Percentiles rank a stretch among this genome's conserved stretches.
Evolutionary conservation across 345 rosid species (phyloP).

Genomic region (Eucalyptus decipiens): DNA sequence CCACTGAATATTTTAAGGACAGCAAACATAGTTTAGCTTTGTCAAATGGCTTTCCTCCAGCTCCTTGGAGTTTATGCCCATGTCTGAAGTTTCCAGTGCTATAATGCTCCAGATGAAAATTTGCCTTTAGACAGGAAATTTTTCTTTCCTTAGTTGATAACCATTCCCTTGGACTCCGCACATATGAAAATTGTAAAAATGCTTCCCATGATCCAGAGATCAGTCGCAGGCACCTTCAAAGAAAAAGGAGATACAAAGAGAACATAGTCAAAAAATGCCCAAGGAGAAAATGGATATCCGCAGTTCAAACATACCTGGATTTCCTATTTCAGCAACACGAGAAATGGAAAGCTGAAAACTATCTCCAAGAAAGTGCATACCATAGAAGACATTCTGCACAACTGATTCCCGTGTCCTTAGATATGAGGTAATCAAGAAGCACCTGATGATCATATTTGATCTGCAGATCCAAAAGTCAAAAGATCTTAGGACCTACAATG

Average conservation of each 20-base stretch:
- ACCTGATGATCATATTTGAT: slow-evolving; percentile 84
- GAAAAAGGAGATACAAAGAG: not conserved
- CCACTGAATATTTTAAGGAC: slow-evolving; percentile 51
- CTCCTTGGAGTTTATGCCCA: not conserved
- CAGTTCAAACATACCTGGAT: not conserved
- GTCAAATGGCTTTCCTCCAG: slow-evolving; percentile 13
- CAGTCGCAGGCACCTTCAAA: slow-evolving; percentile 42
- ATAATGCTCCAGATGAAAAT: not conserved
- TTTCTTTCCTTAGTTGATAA: slow-evolving; percentile 45
- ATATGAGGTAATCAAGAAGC: slow-evolving; percentile 87
- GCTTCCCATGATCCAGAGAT: slow-evolving; percentile 45
- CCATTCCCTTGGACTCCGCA: not conserved
- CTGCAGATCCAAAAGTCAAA: slow-evolving; percentile 18
- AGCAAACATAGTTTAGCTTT: slow-evolving; percentile 63
- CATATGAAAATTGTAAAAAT: slow-evolving; percentile 29
- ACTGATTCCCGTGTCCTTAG: slow-evolving; percentile 58
- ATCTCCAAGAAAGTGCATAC: slow-evolving; percentile 12
- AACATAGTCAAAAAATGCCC: not conserved
- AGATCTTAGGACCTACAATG: not conserved
- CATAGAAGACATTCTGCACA: slow-evolving; percentile 78
- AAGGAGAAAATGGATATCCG: not conserved
- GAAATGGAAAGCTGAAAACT: not conserved
- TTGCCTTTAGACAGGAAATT: not conserved
- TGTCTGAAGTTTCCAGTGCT: not conserved
- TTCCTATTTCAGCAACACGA: not conserved